Evolutionary conservation across 768 basidiomycete genomes (phyloP), one percentile per base, ranked within the genome.

Genomic region (Russula olivacea): DNA sequence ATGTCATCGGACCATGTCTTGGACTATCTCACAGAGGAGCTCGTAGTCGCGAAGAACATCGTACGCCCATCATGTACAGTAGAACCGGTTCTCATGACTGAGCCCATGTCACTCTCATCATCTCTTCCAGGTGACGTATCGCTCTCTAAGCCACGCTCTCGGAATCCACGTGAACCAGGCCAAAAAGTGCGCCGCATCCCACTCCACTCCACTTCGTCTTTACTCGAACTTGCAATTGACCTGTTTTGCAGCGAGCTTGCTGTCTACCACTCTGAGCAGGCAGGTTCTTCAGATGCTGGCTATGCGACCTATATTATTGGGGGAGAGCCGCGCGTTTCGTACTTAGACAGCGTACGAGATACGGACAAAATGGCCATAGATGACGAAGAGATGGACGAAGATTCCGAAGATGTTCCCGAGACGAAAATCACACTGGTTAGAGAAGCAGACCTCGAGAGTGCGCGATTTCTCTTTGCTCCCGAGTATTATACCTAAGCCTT

Each of bases 161-260:
- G 77, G 78, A 0, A 78, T 92, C 58, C 86, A 91, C 68, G 89
- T 91, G 69, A 89, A 91, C 72, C 74, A 75, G 41, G 90, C 91
- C 21, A 93, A 91, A 71, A 87, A 85, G 91, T 91, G 63, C 69
- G 80, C 55, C 19, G 63, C 69, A 80, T 54, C 19, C n/a, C 28
- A 45, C 58, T 23, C n/a, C n/a, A n/a, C n/a, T 19, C 11, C 21
- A 32, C 15, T 36, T n/a, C 34, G 7, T 40, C 40, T 40, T 40
- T 14, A 14, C 10, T 12, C 43, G 19, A 28, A 45, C 32, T 10
- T 48, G 11, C 64, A 10, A 55, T 61, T 61, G 25, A 17, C 62
- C 36, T 36, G 12, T 30, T 34, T 40, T 19, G 11, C 68, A 92
- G 91, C 68, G 85, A 87, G 68, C 79, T 93, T 9, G 82, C 81